Conservation (phyloP, 192 early-diverging fungal genomes). For the Funneliformis mosseae region DNA sequence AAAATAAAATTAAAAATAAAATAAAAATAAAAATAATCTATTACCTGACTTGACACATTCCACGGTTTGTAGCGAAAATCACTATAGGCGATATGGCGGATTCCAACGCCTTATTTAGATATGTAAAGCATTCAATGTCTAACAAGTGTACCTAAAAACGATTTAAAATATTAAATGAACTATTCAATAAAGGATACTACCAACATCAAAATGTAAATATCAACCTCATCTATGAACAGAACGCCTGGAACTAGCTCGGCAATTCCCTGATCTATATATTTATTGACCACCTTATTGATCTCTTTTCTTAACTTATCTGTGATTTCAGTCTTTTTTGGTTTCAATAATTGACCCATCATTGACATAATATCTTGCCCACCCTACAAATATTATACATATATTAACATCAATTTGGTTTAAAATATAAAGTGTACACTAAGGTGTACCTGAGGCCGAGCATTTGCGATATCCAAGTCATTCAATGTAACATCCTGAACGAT, state of each 20-base stretch:
- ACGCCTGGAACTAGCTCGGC: conserved; percentile 98
- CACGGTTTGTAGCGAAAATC: conserved; percentile 96
- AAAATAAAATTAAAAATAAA: not conserved
- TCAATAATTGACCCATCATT: conserved; percentile 98
- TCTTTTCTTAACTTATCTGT: conserved; percentile 97
- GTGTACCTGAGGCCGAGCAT: conserved; percentile 82
- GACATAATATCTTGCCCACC: conserved; percentile 98
- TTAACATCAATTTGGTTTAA: not conserved
- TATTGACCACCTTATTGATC: conserved; percentile 99
- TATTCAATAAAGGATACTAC: not conserved
- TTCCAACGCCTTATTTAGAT: conserved; percentile 97
- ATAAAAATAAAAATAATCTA: not conserved
- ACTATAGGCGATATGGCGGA: conserved; percentile 95
- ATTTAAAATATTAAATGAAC: not conserved
- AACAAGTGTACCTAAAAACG: conserved; percentile 88
- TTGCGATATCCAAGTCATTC: conserved; percentile 97
- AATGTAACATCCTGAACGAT: conserved; percentile 97
- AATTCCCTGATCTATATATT: conserved; percentile 97
- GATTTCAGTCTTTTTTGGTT: conserved; percentile 99
- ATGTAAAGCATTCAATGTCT: conserved; percentile 99
- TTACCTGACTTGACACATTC: conserved; percentile 78
- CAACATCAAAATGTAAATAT: not conserved
- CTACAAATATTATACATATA: conserved; percentile 33
- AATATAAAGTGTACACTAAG: not conserved
- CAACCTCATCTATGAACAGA: conserved; percentile 94